Evolutionary conservation across 1,284 basidiomycete species (phyloP), one percentile per base, ranked within the genome.

Genomic region (Apiotrichum domesticum): DNA sequence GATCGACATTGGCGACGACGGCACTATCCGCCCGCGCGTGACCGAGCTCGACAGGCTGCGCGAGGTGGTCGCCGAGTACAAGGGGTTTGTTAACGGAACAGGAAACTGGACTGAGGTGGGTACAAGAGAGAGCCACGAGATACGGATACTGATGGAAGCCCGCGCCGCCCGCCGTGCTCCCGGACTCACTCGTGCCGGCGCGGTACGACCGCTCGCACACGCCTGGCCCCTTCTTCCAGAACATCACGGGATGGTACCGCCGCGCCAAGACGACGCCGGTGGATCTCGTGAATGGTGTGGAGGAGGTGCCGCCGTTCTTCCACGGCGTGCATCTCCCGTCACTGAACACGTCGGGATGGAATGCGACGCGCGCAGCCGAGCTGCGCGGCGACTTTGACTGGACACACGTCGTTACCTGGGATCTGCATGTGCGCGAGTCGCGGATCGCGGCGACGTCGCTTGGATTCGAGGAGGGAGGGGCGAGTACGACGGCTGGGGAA

Each of bases 161-260:
- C 9, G 35, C 56, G 1, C 42, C 51, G 5, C 72, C 72, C 0
- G 35, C 37, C 0, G 52, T 71, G 15, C 54, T 66, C 1, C 65
- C 70, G 6, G 57, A 56, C 6, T 46, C 59, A 2, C 37, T 75
- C 15, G 51, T 73, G 9, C 74, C 74, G 0, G 58, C 64, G 1
- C 50, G 64, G 39, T 69, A 67, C 62, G 44, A 56, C 57, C 67
- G 71, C 54, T 11, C 21, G 40, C 35, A 45, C 8, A 39, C 40
- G 29, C 46, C 52, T 1, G 57, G 48, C 13, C 21, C 45, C 1
- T 71, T 68, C 63, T 75, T 63, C 58, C 63, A 56, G 43, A 77
- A 76, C 61, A 71, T 77, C 44, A 75, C 74, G 2, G 75, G 75
- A 6, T 76, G 75, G 62, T 74, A 75, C 56, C 68, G 74, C 3